Conservation (phyloP, 176 grass and related monocot species). For the Melocanna baccifera region DNA sequence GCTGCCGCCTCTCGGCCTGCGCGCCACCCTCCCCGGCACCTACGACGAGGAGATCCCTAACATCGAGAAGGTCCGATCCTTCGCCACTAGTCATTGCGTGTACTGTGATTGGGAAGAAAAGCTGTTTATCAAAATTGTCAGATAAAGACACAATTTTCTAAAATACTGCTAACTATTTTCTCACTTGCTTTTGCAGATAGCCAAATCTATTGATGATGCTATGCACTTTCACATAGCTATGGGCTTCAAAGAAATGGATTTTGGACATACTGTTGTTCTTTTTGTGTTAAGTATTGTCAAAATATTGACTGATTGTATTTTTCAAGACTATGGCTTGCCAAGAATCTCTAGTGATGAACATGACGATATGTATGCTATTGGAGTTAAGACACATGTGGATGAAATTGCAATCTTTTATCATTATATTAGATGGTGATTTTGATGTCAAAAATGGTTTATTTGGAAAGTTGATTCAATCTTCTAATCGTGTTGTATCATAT, state of each 20-base stretch:
- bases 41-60: no score
- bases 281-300: conserved; percentile 49
- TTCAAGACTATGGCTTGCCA: conserved; percentile 54
- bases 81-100: no score
- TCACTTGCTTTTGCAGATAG: conserved; percentile 52
- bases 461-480: not conserved
- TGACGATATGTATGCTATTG: conserved; percentile 27
- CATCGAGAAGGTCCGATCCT: no score
- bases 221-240: conserved; percentile 69
- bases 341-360: conserved; percentile 32
- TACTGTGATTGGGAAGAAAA: no score
- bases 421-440: conserved; percentile 3
- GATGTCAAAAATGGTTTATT: not conserved
- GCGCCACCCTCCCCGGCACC: no score
- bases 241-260: conserved; percentile 59
- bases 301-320: conserved; percentile 58
- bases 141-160: not conserved
- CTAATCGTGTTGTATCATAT: not conserved
- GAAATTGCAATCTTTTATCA: not conserved
- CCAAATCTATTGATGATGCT: conserved; percentile 64
- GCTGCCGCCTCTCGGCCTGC: no score
- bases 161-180: conserved; percentile 17
- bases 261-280: conserved; percentile 64
- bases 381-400: conserved; percentile 28
- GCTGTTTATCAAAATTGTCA: not conserved